Evolutionary conservation across 768 basidiomycete species (phyloP).

Genomic region (Mycena belliarum): DNA sequence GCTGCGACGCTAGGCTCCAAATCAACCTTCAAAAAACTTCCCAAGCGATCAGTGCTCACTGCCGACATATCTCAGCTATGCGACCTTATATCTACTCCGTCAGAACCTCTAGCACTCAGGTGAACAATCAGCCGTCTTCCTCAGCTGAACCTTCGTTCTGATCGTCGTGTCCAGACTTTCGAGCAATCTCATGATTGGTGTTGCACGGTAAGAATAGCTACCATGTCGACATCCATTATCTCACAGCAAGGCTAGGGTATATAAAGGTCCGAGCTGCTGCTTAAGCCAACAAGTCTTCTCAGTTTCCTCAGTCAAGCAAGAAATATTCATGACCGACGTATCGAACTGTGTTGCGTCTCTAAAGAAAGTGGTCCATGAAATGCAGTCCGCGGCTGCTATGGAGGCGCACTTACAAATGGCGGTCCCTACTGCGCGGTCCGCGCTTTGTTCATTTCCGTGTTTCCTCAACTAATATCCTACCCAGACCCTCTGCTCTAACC

Average conservation of each 20-base stretch:
- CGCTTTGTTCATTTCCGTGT: background rate
- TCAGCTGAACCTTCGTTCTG: too few relatives aligned
- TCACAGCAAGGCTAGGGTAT: constrained; percentile 30
- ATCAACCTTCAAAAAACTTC: constrained; percentile 82
- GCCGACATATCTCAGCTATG: constrained; percentile 85
- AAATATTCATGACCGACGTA: constrained; percentile 80
- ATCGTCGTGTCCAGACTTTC: constrained; percentile 47
- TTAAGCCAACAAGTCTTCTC: background rate
- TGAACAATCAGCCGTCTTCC: constrained; percentile 1
- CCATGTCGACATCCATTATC: too few relatives aligned
- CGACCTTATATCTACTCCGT: constrained; percentile 76
- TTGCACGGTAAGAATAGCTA: constrained; percentile 63
- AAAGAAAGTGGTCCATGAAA: constrained; percentile 75
- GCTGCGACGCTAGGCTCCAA: constrained; percentile 88
- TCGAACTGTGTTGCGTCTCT: constrained; percentile 74
- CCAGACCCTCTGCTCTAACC: constrained; percentile 53
- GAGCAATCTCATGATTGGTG: constrained; percentile 88
- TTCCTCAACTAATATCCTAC: background rate
- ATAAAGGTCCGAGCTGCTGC: constrained; percentile 37
- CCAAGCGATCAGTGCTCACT: constrained; percentile 79
- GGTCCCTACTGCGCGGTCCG: constrained; percentile 65
- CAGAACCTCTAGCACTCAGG: constrained; percentile 83
- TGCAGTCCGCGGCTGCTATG: constrained; percentile 45
- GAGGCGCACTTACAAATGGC: constrained; percentile 69
- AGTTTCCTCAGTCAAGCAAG: constrained; percentile 67